Percentiles rank a stretch among this genome's conserved stretches.
phyloP scores from a whole-genome alignment of 129 eudicot genomes.

The Flaveria linearis region DNA sequence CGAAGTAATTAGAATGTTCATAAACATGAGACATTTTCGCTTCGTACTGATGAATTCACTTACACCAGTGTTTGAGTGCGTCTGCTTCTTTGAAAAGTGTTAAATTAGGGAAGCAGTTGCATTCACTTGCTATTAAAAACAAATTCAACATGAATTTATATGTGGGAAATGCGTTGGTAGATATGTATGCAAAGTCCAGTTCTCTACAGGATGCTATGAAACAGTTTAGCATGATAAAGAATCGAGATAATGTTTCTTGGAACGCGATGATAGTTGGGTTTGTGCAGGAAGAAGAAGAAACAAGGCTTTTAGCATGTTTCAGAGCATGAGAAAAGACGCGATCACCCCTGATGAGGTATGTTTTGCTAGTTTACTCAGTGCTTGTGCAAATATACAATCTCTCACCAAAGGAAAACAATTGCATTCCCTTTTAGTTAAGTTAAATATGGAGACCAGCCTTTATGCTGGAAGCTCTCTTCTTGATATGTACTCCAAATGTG shows the following conservation, averaged over 20 bases:
- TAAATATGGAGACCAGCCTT: slow-evolving; percentile 60
- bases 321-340: slow-evolving; percentile 55
- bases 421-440: slow-evolving; percentile 65
- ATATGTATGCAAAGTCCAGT: slow-evolving; percentile 88
- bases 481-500: slow-evolving; percentile 92
- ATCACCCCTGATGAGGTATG: slow-evolving; percentile 82
- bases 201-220: slow-evolving; percentile 56
- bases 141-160: slow-evolving; percentile 56
- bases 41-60: slow-evolving; percentile 71
- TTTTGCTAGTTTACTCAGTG: slow-evolving; percentile 84
- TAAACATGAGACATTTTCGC: slow-evolving; percentile 55
- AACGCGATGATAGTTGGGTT: slow-evolving; percentile 88
- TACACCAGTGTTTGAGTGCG: slow-evolving; percentile 86
- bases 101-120: slow-evolving; percentile 70
- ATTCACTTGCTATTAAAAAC: slow-evolving; percentile 63
- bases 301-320: slow-evolving; percentile 67
- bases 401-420: slow-evolving; percentile 54
- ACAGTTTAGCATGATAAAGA: slow-evolving; percentile 55
- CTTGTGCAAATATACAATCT: slow-evolving; percentile 61
- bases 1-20: slow-evolving; percentile 62
- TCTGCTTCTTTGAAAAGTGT: slow-evolving; percentile 58
- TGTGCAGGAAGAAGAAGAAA: slow-evolving; percentile 77
- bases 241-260: slow-evolving; percentile 85
- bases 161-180: slow-evolving; percentile 84
- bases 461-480: slow-evolving; percentile 86